Base-by-base conservation (phyloP, 2,329 filamentous ascomycete genomes). In the Phialophora expanda region DNA sequence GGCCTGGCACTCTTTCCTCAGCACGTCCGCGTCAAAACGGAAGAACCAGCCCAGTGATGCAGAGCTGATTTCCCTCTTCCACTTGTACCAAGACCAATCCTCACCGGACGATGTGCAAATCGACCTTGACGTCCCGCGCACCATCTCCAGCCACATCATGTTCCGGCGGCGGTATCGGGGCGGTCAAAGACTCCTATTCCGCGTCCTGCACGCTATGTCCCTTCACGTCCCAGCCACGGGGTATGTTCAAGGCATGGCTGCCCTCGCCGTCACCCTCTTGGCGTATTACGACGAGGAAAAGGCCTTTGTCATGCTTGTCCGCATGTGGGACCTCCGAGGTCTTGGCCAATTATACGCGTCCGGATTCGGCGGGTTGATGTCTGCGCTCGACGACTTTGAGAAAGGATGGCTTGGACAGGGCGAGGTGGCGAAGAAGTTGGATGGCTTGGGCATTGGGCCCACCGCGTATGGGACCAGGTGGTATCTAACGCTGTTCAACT, bases 181-280 rank as follows among this genome's bases (percentile, higher is more conserved):
- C 66, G 95, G 94, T 1, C 94, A 99, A 78, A 87, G 95, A 51
- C 82, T 98, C 14, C 83, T 99, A 2, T 99, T 99, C 78, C 88
- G 95, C 58, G 93, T 98, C 2, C 84, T 99, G 30, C 95, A 98
- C 76, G 90, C 92, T 53, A 87, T 98, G 75, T 94, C 93, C 20
- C 85, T 99, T 11, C 96, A 97, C 76, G 94, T 94, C 70, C 91
- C 92, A 0, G 89, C 91, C 26, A 95, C 91, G 5, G 95, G 95
- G 30, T 99, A 99, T 76, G 95, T 98, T 0, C 95, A 99, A 78
- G 95, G 95, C 61, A 99, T 99, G 95, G 95, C 94, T 17, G 91
- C 93, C 24, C 82, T 98, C 46, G 93, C 92, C 1, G 94, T 94
- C 0, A 98, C 95, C 0, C 82, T 99, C 22, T 86, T 99, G 6